A percentile compares a stretch with the other conserved stretches of the same genome.
These are phyloP conservation scores for Neurospora crassa DNA, from an alignment of 2,329 filamentous ascomycete species.

Conservation along the genomic window DNA sequence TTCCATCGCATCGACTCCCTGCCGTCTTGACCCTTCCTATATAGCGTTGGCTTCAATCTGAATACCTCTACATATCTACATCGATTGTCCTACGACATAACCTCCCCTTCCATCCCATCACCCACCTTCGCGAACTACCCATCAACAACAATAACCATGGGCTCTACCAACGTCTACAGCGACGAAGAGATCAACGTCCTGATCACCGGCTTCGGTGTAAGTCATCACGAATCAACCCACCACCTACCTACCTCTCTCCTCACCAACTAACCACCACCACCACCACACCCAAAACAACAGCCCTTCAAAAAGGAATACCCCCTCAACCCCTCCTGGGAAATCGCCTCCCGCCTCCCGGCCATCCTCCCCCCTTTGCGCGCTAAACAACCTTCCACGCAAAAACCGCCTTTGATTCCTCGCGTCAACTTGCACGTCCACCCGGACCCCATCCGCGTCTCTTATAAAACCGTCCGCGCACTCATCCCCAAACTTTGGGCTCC, in stretches of 20 bases:
- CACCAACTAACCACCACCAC: slow-evolving; percentile 1
- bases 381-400: slow-evolving; percentile 25
- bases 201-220: slow-evolving; percentile 53
- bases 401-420: slow-evolving; percentile 27
- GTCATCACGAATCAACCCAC: slow-evolving; percentile 14
- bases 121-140: background rate
- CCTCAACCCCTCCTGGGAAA: slow-evolving; percentile 74
- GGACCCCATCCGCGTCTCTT: slow-evolving; percentile 60
- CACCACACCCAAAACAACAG: slow-evolving; percentile 30
- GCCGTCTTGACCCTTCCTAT: background rate
- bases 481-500: slow-evolving; percentile 52
- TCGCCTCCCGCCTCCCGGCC: slow-evolving; percentile 58
- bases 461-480: slow-evolving; percentile 52
- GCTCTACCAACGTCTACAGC: slow-evolving; percentile 17
- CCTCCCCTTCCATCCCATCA: background rate
- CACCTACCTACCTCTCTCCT: background rate
- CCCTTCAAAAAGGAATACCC: slow-evolving; percentile 65
- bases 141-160: slow-evolving; percentile 15
- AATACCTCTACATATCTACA: no score
- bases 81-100: background rate
- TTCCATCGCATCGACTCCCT: background rate
- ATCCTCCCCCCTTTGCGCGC: slow-evolving; percentile 44
- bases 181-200: slow-evolving; percentile 46
- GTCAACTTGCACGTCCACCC: slow-evolving; percentile 58
- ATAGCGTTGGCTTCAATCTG: background rate